Percentiles rank a stretch among this genome's conserved stretches.
Conservation (phyloP, 2,329 filamentous ascomycete species). For the Trichoderma sp. region DNA sequence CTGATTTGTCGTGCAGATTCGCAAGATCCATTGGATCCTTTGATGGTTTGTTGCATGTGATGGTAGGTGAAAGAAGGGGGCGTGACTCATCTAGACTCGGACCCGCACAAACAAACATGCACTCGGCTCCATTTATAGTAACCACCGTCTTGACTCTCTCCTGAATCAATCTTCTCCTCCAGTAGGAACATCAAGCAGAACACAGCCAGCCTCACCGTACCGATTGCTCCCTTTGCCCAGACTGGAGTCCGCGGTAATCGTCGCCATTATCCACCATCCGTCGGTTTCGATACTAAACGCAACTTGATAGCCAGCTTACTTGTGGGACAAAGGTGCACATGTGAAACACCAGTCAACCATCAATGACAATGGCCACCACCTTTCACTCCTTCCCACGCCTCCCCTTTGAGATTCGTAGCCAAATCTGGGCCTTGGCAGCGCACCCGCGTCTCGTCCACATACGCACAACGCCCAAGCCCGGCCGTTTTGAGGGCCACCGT, state of each 20-base stretch:
- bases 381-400: constrained; percentile 26
- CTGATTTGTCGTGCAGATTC: not conserved
- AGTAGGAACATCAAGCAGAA: not conserved
- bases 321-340: not conserved
- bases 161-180: not conserved
- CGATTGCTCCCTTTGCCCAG: not conserved
- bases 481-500: no score
- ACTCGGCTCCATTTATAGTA: not conserved
- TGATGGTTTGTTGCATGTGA: no score
- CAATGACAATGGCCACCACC: constrained; percentile 15
- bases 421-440: constrained; percentile 24
- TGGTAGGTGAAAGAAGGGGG: not conserved
- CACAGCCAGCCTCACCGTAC: not conserved
- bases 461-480: constrained; percentile 2
- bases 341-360: not conserved
- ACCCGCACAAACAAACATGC: not conserved
- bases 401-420: constrained; percentile 24
- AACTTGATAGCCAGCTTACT: not conserved
- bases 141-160: not conserved
- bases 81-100: not conserved
- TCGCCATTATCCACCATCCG: not conserved
- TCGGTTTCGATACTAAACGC: not conserved
- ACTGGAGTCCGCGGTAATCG: not conserved
- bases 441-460: constrained; percentile 23
- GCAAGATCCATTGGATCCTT: not conserved